Percentiles rank a stretch among this genome's conserved stretches.
These are phyloP conservation scores for Clitoria ternatea DNA, from an alignment of 306 rosid species.

Conservation along the genomic window DNA sequence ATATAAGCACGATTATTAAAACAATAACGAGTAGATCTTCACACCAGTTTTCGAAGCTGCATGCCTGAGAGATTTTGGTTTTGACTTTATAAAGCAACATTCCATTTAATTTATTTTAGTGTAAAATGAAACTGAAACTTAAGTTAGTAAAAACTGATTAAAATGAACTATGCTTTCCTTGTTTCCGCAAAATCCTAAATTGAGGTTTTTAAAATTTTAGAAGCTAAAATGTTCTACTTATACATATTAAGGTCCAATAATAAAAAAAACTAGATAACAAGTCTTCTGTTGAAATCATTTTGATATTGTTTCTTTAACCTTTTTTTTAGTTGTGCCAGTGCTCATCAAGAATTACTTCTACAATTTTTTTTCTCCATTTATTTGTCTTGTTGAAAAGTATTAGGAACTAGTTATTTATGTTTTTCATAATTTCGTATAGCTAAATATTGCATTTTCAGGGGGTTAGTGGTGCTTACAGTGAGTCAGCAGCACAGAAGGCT, in stretches of 20 bases:
- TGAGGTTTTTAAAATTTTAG: too few relatives aligned
- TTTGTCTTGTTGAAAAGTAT: not conserved
- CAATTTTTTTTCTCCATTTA: not conserved
- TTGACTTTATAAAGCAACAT: too few relatives aligned
- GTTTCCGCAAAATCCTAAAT: too few relatives aligned
- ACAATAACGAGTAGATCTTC: not conserved
- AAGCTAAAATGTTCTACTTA: too few relatives aligned
- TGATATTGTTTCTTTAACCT: not conserved
- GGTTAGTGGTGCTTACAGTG: slow-evolving; percentile 88
- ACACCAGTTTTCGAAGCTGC: too few relatives aligned
- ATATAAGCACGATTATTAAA: not conserved
- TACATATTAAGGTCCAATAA: too few relatives aligned
- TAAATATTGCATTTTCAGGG: slow-evolving; percentile 55
- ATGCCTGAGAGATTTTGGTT: too few relatives aligned
- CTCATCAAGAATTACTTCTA: not conserved
- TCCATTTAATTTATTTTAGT: too few relatives aligned
- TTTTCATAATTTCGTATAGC: not conserved
- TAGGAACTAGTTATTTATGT: not conserved
- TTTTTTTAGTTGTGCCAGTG: not conserved
- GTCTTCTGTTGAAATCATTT: not conserved
- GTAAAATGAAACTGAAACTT: too few relatives aligned
- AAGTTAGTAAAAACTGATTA: too few relatives aligned
- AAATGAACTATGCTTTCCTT: too few relatives aligned
- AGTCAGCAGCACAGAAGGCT: slow-evolving; percentile 87
- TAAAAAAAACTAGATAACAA: too few relatives aligned